Evolutionary conservation across 371 early-diverging fungal species (phyloP), one percentile per base, ranked within the genome.

Genomic region (Amoeboaphelidium protococcarum): DNA sequence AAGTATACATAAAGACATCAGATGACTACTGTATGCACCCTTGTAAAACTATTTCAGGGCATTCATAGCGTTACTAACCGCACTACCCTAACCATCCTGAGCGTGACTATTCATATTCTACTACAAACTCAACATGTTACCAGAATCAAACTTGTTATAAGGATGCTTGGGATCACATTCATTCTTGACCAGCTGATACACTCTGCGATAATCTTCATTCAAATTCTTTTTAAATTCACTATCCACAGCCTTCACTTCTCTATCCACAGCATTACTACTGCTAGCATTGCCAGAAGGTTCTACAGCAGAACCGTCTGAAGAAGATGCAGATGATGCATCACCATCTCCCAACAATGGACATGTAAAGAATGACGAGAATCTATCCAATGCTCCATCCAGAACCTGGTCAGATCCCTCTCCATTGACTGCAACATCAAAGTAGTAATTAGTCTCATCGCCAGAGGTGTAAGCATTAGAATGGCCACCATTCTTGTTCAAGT

Each of bases 381-480:
- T 42, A 2, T 41, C 21, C 26, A 1, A 22, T n/a, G 25, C 19
- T 12, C n/a, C 23, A 13, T 52, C 42, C 21, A 27, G 22, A 10
- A 26, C 21, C 2, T 13, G 10, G 20, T n/a, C 16, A 27, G 41
- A 21, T 41, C 40, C 2, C 13, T 2, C 21, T n/a, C 41, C 56
- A 60, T 46, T 89, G 71, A 63, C 95, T 89, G 42, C 71, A 21
- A 94, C 76, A 49, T 88, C 86, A 68, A 90, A 94, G 57, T 82
- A 95, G 63, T 92, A 98, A 57, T 87, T 81, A 41, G 92, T 91
- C 48, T 78, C 63, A 47, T 85, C 82, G 19, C 69, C 62, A 21
- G 69, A 64, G 0, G 99, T 98, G 62, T 78, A 92, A 2, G 99
- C 99, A 64, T 98, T 98, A 2, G 83, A 82, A 42, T 68, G 65